Percentiles rank a stretch among this genome's conserved stretches.
Evolutionary conservation across 345 rosid genomes (phyloP).

Genomic region (Eucalyptus pumila): DNA sequence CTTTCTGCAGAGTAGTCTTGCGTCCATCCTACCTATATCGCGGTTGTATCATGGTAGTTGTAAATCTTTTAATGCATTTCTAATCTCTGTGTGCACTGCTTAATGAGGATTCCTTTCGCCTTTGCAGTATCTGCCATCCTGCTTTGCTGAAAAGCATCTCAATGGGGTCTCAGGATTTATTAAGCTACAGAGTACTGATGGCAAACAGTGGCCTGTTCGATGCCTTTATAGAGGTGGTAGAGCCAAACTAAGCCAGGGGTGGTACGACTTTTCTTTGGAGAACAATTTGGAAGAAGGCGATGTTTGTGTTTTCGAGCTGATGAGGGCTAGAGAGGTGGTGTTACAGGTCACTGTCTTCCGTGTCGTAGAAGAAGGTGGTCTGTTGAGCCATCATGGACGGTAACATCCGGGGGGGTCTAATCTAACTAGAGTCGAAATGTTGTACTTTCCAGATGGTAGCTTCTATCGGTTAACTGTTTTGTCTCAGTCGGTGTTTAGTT

Average conservation of each 20-base stretch:
- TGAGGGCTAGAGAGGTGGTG: slow-evolving; percentile 14
- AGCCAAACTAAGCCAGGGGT: slow-evolving; percentile 38
- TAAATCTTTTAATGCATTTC: background rate
- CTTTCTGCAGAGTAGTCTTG: slow-evolving; percentile 19
- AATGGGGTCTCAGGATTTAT: slow-evolving; percentile 15
- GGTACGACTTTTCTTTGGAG: slow-evolving; percentile 39
- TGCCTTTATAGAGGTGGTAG: slow-evolving; percentile 11
- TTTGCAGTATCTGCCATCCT: slow-evolving; percentile 38
- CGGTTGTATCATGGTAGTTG: slow-evolving; percentile 4
- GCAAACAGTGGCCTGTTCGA: slow-evolving; percentile 37
- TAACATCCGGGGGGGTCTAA: background rate
- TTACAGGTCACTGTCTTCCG: slow-evolving; percentile 42
- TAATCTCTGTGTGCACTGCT: background rate
- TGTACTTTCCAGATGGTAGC: background rate
- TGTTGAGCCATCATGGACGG: background rate
- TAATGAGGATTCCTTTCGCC: background rate
- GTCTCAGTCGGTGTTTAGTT: background rate
- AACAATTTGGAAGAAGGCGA: slow-evolving; percentile 49
- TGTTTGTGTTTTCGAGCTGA: slow-evolving; percentile 47
- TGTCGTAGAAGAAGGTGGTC: slow-evolving; percentile 11
- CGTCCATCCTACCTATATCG: slow-evolving; percentile 1
- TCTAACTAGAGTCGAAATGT: background rate
- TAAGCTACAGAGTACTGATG: slow-evolving; percentile 24
- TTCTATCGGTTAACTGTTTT: background rate
- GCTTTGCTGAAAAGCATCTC: slow-evolving; percentile 31